phyloP scores from a whole-genome alignment of 2,329 filamentous ascomycete genomes.

The Orbilia blumenaviensis region DNA sequence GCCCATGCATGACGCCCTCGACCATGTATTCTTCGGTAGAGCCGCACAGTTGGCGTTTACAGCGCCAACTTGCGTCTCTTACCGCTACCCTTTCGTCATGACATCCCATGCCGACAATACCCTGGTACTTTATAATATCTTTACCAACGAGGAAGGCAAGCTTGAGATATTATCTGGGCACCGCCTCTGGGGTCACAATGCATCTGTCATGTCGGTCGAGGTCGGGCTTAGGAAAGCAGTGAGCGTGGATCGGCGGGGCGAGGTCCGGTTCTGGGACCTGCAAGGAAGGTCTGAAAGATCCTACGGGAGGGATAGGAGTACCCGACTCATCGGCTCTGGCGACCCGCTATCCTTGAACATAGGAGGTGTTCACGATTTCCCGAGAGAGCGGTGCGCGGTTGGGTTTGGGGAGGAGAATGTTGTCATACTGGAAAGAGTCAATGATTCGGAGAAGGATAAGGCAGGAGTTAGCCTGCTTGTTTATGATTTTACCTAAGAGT shows the following conservation, averaged over 20 bases:
- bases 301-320: constrained; percentile 29
- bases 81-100: constrained; percentile 83
- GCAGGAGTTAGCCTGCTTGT: constrained; percentile 73
- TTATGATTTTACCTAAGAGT: constrained; percentile 80
- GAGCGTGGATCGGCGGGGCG: constrained; percentile 82
- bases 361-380: constrained; percentile 58
- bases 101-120: constrained; percentile 88
- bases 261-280: constrained; percentile 87
- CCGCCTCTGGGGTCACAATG: constrained; percentile 89
- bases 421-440: constrained; percentile 79
- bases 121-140: constrained; percentile 81
- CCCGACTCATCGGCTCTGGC: constrained; percentile 23
- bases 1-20: constrained; percentile 36
- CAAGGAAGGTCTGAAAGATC: constrained; percentile 67
- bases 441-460: constrained; percentile 67
- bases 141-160: constrained; percentile 70
- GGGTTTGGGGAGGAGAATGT: constrained; percentile 88
- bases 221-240: constrained; percentile 87
- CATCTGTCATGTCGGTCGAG: constrained; percentile 83
- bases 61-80: constrained; percentile 72
- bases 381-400: constrained; percentile 74
- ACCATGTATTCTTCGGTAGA: constrained; percentile 49
- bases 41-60: constrained; percentile 55
- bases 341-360: constrained; percentile 57
- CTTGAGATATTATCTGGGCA: constrained; percentile 77